Conservation (phyloP, 345 rosid species). For the Kandelia obovata region DNA sequence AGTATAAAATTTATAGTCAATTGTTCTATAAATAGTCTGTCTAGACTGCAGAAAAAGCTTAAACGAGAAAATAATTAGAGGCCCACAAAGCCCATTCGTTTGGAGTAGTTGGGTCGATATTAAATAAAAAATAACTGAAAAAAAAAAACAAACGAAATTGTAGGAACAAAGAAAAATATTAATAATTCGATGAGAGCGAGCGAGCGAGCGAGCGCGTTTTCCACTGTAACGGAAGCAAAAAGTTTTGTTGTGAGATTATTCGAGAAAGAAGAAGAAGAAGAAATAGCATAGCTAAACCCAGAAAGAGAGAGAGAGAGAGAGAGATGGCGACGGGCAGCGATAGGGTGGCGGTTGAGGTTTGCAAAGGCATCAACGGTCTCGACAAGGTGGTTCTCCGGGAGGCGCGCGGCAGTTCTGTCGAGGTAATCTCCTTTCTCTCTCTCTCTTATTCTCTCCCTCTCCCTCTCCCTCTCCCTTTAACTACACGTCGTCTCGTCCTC, state of each 20-base stretch:
- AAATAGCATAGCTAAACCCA: background rate
- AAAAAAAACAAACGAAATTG: background rate
- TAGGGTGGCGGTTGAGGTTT: slow-evolving; percentile 35
- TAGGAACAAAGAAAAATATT: background rate
- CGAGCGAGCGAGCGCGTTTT: no score
- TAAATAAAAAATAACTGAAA: no score
- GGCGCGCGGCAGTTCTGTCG: slow-evolving; percentile 67
- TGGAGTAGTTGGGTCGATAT: no score
- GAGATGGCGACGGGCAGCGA: slow-evolving; percentile 19
- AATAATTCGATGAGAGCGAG: background rate
- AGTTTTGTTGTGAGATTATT: no score
- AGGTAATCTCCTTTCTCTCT: slow-evolving; percentile 38
- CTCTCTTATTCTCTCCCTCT: background rate
- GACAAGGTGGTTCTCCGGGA: slow-evolving; percentile 75
- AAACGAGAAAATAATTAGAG: no score
- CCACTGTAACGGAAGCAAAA: no score
- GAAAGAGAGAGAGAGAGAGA: background rate
- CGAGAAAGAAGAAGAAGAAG: background rate
- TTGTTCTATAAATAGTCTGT: no score
- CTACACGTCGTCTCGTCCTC: no score
- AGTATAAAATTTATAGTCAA: no score
- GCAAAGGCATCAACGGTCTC: slow-evolving; percentile 71
- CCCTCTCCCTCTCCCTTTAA: no score
- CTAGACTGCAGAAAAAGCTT: no score
- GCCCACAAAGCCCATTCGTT: no score